Base-by-base conservation (phyloP, 768 basidiomycete genomes). In the Mycena crocata region DNA sequence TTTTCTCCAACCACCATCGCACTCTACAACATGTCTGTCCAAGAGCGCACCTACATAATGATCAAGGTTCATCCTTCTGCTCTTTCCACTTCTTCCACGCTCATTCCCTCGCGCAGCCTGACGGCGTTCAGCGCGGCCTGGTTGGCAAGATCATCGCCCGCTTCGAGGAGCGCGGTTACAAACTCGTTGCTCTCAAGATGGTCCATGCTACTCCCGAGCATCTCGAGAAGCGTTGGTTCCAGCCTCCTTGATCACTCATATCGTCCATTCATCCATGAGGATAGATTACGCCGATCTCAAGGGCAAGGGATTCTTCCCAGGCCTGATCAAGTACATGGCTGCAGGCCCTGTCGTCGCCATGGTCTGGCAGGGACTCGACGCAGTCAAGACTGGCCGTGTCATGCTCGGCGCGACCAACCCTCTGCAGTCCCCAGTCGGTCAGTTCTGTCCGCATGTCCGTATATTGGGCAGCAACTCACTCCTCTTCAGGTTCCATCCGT, bases 341-440 rank as follows among this genome's bases (percentile, higher is more conserved):
- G 86, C 92, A 59, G 97, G 98, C 66, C 98, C 98, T 72, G 98
- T 99, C 72, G 92, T 97, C 76, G 93, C 87, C 74, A 96, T 95
- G 89, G 96, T 93, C 71, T 97, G 96, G 90, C 89, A 98, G 84
- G 98, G 98, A 64, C 88, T 95, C 67, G 93, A 95, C 71, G 93
- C 93, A 54, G 93, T 95, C 81, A 95, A 95, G 90, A 96, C 95
- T 64, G 96, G 96, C 72, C 95, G 96, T 83, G 87, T 80, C 79
- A 97, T 98, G 94, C 91, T 97, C 70, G 97, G 97, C 77, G 90
- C 95, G 49, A 98, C 97, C 77, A 98, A 99, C 90, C 98, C 98
- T 66, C 89, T 98, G 68, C 86, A 86, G 40, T 98, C 97, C 69
- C 83, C 89, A 69, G 87, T 93, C 71, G 97, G 96, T 93, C 71